Percentiles rank a stretch among this genome's conserved stretches.
Conservation (phyloP, 2,329 filamentous ascomycete species). For the Ceratocystis papillata region DNA sequence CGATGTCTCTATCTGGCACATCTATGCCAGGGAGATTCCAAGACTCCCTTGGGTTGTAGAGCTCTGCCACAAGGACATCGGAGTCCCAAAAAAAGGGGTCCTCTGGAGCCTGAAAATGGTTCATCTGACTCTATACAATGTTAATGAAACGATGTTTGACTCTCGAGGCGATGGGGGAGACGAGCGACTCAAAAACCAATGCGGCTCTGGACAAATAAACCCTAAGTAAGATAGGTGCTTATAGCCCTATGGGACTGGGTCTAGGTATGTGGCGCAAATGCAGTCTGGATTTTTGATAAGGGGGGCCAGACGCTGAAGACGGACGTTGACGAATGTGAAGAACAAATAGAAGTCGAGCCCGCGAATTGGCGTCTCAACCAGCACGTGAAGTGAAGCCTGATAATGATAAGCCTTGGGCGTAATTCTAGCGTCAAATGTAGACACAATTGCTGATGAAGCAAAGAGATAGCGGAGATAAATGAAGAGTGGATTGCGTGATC, state of each 20-base stretch:
- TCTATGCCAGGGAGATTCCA: constrained; percentile 36
- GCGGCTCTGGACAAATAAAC: too few species aligned
- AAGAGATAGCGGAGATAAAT: neutral
- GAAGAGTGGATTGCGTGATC: neutral
- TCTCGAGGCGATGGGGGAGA: neutral
- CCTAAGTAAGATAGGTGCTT: too few species aligned
- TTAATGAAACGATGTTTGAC: neutral
- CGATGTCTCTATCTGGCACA: constrained; percentile 26
- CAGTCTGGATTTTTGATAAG: too few species aligned
- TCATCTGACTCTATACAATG: constrained; percentile 2
- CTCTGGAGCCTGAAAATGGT: neutral
- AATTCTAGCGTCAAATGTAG: neutral
- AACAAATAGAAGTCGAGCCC: neutral
- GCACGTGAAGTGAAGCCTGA: neutral
- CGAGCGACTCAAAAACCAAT: neutral
- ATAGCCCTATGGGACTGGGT: too few species aligned
- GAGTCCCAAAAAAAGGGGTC: constrained; percentile 70
- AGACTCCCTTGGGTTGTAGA: constrained; percentile 47
- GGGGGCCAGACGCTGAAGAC: neutral
- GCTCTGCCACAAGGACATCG: constrained; percentile 53
- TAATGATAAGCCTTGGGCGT: neutral
- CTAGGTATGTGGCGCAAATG: too few species aligned
- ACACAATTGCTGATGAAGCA: neutral
- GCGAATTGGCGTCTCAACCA: neutral
- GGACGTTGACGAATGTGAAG: neutral